Evolutionary conservation across 2,329 filamentous ascomycete genomes (phyloP), one percentile per base, ranked within the genome.

Genomic region (Chrysoporthe austroafricana): DNA sequence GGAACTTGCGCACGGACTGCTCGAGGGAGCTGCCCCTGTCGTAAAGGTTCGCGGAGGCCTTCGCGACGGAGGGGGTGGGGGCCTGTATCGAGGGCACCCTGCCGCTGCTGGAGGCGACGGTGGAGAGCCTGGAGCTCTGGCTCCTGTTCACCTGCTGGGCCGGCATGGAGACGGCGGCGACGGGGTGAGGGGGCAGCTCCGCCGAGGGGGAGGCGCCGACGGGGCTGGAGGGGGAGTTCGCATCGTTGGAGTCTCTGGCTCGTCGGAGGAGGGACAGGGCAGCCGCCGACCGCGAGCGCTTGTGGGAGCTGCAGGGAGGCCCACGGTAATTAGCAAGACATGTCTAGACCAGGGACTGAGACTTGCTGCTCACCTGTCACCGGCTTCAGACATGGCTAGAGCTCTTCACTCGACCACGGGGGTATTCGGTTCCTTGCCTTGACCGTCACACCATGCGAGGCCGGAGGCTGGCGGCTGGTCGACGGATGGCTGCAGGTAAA

Each of bases 1-100:
- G 90, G 79, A 99, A 99, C 72, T 97, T 94, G 76, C 91, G 89
- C 64, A 99, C 93, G 0, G 95, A 97, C 79, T 97, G 94, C 77
- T 99, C 94, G 68, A 99, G 91, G 34, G 88, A 89, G 46, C 76
- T 79, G 36, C 78, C 79, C 74, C 83, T 86, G 62, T 83, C 82
- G 52, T 74, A 70, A 64, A 73, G 75, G 56, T 71, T 72, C 69
- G 77, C 69, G 73, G 59, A 61, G n/a, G 77, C 67, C 73, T 74
- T 74, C 74, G 79, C 69, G 74, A 79, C 66, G 70, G 74, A 63
- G 66, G 70, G 68, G 60, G 70, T 36, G 43, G 64, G 39, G 18
- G 66, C 36, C 70, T 77, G 76, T 72, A 74, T 70, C 63, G 81
- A 82, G 32, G 82, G 76, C 14, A 77, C 77, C 36, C 83, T 80